phyloP scores from a whole-genome alignment of 2,329 filamentous ascomycete genomes.

The Botrytis elliptica region DNA sequence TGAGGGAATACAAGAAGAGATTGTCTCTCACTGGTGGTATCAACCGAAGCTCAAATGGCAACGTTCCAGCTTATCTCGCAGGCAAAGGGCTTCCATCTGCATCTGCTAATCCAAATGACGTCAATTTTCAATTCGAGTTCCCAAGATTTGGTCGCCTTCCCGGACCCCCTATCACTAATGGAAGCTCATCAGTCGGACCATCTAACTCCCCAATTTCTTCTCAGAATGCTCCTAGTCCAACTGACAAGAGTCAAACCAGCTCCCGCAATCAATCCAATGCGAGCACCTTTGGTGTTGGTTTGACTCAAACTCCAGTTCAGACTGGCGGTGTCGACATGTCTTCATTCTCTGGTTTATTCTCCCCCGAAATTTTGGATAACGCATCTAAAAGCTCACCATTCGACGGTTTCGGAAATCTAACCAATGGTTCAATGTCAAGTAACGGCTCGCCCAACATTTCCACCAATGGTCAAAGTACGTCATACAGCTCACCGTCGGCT shows the following conservation, averaged over 20 bases:
- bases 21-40: constrained; percentile 56
- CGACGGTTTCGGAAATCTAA: constrained; percentile 45
- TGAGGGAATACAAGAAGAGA: constrained; percentile 88
- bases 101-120: constrained; percentile 60
- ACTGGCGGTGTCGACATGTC: constrained; percentile 45
- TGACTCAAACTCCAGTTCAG: constrained; percentile 30
- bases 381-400: constrained; percentile 44
- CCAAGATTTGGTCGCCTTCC: constrained; percentile 83
- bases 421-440: constrained; percentile 47
- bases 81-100: constrained; percentile 49
- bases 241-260: constrained; percentile 32
- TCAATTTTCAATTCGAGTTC: constrained; percentile 94
- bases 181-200: constrained; percentile 25
- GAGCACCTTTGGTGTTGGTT: constrained; percentile 39
- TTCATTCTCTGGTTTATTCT: constrained; percentile 59
- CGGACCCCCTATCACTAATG: constrained; percentile 39
- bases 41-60: constrained; percentile 27
- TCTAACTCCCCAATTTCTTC: constrained; percentile 29
- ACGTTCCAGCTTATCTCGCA: constrained; percentile 39
- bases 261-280: constrained; percentile 33
- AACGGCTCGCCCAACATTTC: constrained; percentile 35
- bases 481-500: constrained; percentile 63
- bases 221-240: constrained; percentile 28
- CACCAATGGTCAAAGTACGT: constrained; percentile 48
- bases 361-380: constrained; percentile 51